Base-by-base conservation (phyloP, 2,329 filamentous ascomycete genomes). In the Rhinocladiella similis region DNA sequence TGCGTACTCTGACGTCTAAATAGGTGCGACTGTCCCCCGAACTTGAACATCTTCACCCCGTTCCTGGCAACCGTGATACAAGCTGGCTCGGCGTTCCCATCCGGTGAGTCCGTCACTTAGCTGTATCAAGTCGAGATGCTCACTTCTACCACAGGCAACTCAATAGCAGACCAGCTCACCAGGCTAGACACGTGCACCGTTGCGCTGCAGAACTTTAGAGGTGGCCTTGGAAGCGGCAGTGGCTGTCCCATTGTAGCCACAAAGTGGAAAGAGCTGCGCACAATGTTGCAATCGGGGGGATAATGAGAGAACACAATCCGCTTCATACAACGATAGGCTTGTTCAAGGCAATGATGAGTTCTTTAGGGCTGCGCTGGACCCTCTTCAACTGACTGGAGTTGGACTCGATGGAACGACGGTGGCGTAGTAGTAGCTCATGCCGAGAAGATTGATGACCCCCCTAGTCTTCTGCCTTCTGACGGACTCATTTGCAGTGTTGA, bases 1-100 rank as follows among this genome's bases (percentile, higher is more conserved):
- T 9, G n/a, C 43, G 10, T 12, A 29, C 6, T 25, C 48, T 60
- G 25, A 60, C 51, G 13, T 20, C 29, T 4, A 49, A 3, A 29
- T 53, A 61, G 59, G 29, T 63, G 61, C 48, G 54, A 56, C 42
- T 63, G 61, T 43, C 61, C 61, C 42, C 61, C 61, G 18, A 22
- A 27, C 42, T 41, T 57, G 50, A 42, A 54, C 54, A 54, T 50
- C 13, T 52, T 63, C 33, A 51, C 53, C 39, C 50, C 33, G 14
- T 56, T 58, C 47, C 29, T 63, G 3, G 25, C 47, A 27, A 39
- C 43, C 20, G 51, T 41, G 6, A 56, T 63, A 12, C 50, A 47
- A 46, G 36, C 20, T 14, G 61, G 61, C 25, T 35, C 38, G 29
- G 42, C 43, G 4, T 59, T 62, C 38, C 60, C 60, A 53, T 18